Percentiles rank a stretch among this genome's conserved stretches.
phyloP scores from a whole-genome alignment of 768 basidiomycete genomes.

The Xerocomellus intermedius region DNA sequence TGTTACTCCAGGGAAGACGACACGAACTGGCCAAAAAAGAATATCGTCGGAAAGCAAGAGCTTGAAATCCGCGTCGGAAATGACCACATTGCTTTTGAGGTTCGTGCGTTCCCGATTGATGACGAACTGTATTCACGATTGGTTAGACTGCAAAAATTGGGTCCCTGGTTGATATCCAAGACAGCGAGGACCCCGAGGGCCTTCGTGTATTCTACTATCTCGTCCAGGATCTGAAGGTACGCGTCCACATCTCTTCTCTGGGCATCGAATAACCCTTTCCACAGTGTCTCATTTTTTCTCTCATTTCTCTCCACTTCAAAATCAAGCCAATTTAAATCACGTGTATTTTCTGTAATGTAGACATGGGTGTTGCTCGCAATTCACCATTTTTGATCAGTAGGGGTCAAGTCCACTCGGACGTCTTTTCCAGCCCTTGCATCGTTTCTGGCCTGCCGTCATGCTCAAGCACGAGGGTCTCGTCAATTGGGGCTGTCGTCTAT shows the following conservation, averaged over 20 bases:
- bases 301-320: slow-evolving; percentile 99
- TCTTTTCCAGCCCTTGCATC: too few species aligned
- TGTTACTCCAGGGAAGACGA: slow-evolving; percentile 85
- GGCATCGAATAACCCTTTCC: not conserved
- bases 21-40: slow-evolving; percentile 98
- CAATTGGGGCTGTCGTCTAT: too few species aligned
- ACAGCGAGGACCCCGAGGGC: slow-evolving; percentile 96
- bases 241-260: slow-evolving; percentile 15
- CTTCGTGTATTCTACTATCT: slow-evolving; percentile 98
- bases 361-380: too few species aligned
- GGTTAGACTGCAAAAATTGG: slow-evolving; percentile 96
- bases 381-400: too few species aligned
- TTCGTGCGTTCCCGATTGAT: slow-evolving; percentile 32
- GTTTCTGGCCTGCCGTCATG: too few species aligned
- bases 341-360: too few species aligned
- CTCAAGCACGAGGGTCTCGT: too few species aligned
- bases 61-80: slow-evolving; percentile 92
- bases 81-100: slow-evolving; percentile 97
- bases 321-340: slow-evolving; percentile 89
- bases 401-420: too few species aligned
- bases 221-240: slow-evolving; percentile 93
- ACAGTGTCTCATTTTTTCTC: slow-evolving; percentile 96
- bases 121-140: not conserved
- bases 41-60: slow-evolving; percentile 98
- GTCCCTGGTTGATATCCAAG: slow-evolving; percentile 92